Evolutionary conservation across 306 rosid species (phyloP).

Genomic region (Geum urbanum): DNA sequence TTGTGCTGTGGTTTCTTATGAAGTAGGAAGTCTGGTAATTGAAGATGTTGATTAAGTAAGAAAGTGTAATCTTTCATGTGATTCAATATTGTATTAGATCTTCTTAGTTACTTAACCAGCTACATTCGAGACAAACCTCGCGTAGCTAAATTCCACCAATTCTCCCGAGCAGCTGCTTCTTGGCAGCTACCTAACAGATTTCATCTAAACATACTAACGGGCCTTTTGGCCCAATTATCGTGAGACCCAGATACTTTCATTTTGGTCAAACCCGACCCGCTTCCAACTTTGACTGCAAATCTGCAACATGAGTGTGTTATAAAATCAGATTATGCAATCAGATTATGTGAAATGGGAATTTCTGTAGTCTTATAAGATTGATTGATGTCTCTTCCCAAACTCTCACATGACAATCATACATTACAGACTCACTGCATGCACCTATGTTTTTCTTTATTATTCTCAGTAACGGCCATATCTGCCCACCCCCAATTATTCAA

Average conservation of each 20-base stretch:
- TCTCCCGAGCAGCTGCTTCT: no score
- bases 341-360: conserved; percentile 12
- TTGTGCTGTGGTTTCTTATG: not conserved
- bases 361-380: not conserved
- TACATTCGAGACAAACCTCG: no score
- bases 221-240: not conserved
- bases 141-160: no score
- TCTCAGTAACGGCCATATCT: conserved; percentile 39
- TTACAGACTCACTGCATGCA: not conserved
- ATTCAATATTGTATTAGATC: not conserved
- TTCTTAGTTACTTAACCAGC: not conserved
- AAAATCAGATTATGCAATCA: no score
- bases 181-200: no score
- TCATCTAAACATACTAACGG: not conserved
- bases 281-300: not conserved
- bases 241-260: not conserved
- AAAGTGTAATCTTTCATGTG: not conserved
- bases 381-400: not conserved
- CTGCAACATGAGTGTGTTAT: no score
- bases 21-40: not conserved
- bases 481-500: conserved; percentile 23
- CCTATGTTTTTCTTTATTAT: no score
- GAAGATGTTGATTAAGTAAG: not conserved
- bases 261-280: not conserved
- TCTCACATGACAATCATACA: conserved; percentile 18